Evolutionary conservation across 768 basidiomycete species (phyloP).

Genomic region (Boletus pseudo-olivaceus): DNA sequence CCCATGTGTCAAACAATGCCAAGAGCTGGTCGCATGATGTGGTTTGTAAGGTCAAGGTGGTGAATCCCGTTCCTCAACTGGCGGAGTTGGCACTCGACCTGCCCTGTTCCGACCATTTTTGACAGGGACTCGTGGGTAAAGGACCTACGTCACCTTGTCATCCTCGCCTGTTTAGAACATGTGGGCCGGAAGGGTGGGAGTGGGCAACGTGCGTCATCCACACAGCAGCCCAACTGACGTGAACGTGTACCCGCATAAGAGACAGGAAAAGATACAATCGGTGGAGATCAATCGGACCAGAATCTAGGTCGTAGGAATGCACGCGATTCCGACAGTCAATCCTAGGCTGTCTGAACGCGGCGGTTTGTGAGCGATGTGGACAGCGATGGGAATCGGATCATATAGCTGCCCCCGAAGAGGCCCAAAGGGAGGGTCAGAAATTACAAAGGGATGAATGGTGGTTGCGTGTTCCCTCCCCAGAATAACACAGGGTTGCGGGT

Average conservation of each 20-base stretch:
- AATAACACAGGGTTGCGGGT: background rate
- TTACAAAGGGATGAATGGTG: background rate
- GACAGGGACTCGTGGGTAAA: slow-evolving; percentile 3
- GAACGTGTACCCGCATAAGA: background rate
- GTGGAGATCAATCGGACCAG: slow-evolving; percentile 21
- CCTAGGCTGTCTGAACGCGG: background rate
- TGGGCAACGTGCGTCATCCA: background rate
- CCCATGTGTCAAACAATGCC: background rate
- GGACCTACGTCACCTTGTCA: slow-evolving; percentile 27
- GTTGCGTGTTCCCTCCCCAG: background rate
- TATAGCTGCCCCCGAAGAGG: too few relatives aligned
- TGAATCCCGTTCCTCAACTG: slow-evolving; percentile 1
- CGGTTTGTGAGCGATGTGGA: background rate
- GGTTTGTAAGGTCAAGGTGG: slow-evolving; percentile 1
- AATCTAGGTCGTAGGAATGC: background rate
- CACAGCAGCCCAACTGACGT: slow-evolving; percentile 12
- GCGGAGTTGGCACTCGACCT: background rate
- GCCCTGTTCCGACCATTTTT: background rate
- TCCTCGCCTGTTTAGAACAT: slow-evolving; percentile 7
- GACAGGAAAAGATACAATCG: slow-evolving; percentile 4
- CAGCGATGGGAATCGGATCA: too few relatives aligned
- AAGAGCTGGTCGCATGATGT: slow-evolving; percentile 12
- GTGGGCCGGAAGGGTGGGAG: background rate
- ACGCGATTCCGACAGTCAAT: background rate
- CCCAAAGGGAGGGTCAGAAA: background rate